Base-by-base conservation (phyloP, 2,329 filamentous ascomycete species). In the Microcera coccophila region DNA sequence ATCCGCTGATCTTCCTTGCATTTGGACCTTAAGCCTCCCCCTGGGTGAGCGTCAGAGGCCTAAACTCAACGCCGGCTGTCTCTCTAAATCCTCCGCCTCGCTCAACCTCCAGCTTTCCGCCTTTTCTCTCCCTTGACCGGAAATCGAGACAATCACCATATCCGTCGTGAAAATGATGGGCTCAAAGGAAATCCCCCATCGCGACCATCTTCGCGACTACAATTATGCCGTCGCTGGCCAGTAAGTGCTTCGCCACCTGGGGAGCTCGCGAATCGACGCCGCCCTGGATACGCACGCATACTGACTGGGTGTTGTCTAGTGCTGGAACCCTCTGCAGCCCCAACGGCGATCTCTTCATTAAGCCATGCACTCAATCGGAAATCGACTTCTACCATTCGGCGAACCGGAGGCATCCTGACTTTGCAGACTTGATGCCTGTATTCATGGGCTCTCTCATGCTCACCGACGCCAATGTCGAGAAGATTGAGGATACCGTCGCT, bases 301-400 rank as follows among this genome's bases (percentile, higher is more conserved):
- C 55, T 59, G 42, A 55, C 47, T 21, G 26, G 11, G 14, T 4
- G 15, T 33, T 26, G 21, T 39, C 42, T 20, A 96, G 90, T 69
- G 90, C 94, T 54, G 93, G 93, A 52, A 91, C 95, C 36, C 79
- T 95, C 57, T 90, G 85, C 62, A 89, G 95, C 60, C 74, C 78
- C 42, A 82, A 87, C 40, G 93, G 93, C 62, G 81, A 85, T 50
- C 74, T 97, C 24, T 87, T 98, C 63, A 88, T 96, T 62, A 98
- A 98, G 68, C 93, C 93, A 15, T 97, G 91, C 66, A 95, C 87
- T 1, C 70, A 81, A 49, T 76, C 82, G 50, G 93, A 98, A 69
- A 81, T 97, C 57, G 76, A 82, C 34, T 98, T 98, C 66, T 98
- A 98, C 73, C 81, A 95, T 63, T 79, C 81, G 29, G 83, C 82